These are phyloP conservation scores for Endothia cerciana DNA, from an alignment of 2,329 filamentous ascomycete genomes.

Conservation along the genomic window DNA sequence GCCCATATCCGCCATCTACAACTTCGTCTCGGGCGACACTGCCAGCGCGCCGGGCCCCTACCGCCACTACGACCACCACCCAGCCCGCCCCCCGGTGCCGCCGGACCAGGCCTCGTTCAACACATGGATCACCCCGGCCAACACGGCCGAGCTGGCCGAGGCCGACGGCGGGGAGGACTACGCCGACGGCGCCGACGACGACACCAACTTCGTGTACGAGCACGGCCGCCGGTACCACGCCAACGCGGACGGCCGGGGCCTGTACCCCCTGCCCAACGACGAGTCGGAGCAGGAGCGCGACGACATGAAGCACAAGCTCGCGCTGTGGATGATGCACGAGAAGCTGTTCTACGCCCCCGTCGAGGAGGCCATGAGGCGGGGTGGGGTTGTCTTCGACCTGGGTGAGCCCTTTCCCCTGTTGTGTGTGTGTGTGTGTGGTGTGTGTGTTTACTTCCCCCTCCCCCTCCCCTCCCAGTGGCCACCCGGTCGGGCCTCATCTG, in stretches of 20 bases:
- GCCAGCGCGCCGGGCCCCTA: slow-evolving; percentile 8
- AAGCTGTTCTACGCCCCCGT: slow-evolving; percentile 51
- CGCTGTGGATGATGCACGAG: slow-evolving; percentile 41
- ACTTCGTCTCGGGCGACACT: slow-evolving; percentile 68
- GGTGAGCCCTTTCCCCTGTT: slow-evolving; percentile 38
- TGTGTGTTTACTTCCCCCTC: neutral
- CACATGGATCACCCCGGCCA: slow-evolving; percentile 26
- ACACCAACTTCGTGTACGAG: slow-evolving; percentile 40
- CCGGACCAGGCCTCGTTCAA: slow-evolving; percentile 24
- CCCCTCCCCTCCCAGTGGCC: too few species aligned
- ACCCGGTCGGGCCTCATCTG: too few species aligned
- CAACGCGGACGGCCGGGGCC: slow-evolving; percentile 37
- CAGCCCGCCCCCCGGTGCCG: neutral
- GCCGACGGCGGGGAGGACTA: slow-evolving; percentile 10
- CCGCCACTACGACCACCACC: neutral
- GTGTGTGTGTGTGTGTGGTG: neutral
- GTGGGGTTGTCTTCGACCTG: slow-evolving; percentile 51
- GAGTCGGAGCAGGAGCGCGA: slow-evolving; percentile 46
- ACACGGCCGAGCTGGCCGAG: slow-evolving; percentile 13
- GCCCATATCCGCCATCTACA: slow-evolving; percentile 84
- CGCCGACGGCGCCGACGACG: slow-evolving; percentile 31
- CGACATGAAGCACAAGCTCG: slow-evolving; percentile 46
- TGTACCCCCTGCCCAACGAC: slow-evolving; percentile 45
- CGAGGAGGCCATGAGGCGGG: slow-evolving; percentile 41
- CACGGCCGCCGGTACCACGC: slow-evolving; percentile 42